A percentile compares a stretch with the other conserved stretches of the same genome.
Evolutionary conservation across 2,329 filamentous ascomycete species (phyloP).

Genomic region (Ascochyta clinopodiicola): DNA sequence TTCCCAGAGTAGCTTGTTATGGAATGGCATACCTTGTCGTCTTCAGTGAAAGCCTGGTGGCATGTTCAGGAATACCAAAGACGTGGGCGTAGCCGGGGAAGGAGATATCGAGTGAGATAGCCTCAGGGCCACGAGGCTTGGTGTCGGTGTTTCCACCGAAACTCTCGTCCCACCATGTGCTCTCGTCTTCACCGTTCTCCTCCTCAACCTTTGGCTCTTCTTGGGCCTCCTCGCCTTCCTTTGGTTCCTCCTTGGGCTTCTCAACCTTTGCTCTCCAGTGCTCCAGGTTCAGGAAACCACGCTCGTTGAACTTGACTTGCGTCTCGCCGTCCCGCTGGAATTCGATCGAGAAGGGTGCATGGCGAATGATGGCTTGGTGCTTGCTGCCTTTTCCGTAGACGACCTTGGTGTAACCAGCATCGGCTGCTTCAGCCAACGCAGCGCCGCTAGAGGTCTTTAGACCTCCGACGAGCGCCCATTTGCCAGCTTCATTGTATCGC

Average conservation of each 20-base stretch:
- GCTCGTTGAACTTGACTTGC: slow-evolving; percentile 87
- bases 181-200: slow-evolving; percentile 70
- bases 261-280: slow-evolving; percentile 94
- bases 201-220: slow-evolving; percentile 53
- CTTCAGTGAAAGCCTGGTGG: slow-evolving; percentile 84
- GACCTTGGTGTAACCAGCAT: slow-evolving; percentile 72
- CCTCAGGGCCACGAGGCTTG: slow-evolving; percentile 94
- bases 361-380: slow-evolving; percentile 83
- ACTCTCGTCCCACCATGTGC: slow-evolving; percentile 96
- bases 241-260: slow-evolving; percentile 57
- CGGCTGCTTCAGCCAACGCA: slow-evolving; percentile 69
- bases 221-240: slow-evolving; percentile 54
- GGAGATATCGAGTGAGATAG: slow-evolving; percentile 86
- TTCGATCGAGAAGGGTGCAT: slow-evolving; percentile 82
- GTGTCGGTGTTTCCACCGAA: slow-evolving; percentile 95
- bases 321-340: slow-evolving; percentile 83
- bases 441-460: slow-evolving; percentile 75
- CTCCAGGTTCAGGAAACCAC: slow-evolving; percentile 90
- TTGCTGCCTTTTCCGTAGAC: slow-evolving; percentile 77
- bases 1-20: accelerated
- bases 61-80: slow-evolving; percentile 92
- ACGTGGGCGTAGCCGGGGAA: slow-evolving; percentile 93
- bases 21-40: slow-evolving; percentile 71
- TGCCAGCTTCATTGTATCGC: slow-evolving; percentile 88
- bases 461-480: slow-evolving; percentile 86